Evolutionary conservation across 352 stramenopile species (phyloP), one percentile per base, ranked within the genome.

Genomic region (Globisporangium orthogonon): DNA sequence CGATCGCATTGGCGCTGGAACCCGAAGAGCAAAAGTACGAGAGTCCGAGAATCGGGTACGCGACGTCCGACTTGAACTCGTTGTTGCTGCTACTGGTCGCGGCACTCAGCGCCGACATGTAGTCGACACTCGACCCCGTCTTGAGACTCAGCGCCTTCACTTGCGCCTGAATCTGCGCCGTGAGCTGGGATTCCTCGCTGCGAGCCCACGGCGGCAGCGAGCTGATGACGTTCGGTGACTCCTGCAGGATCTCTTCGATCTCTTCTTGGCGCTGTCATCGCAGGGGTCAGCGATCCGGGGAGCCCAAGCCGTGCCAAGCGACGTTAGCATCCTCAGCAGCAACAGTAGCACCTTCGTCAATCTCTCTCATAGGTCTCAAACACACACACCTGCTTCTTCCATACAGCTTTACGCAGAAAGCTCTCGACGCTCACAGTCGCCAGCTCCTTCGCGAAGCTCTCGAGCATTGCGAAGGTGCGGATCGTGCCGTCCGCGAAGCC

Each of bases 401-500:
- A 62, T 3, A 56, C 39, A 0, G 56, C 64, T 28, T 74, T 76
- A 15, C 69, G 69, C 39, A 90, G 50, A 39, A 81, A 84, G 7
- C 65, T 70, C 17, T 79, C 78, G 14, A 87, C 41, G 39, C 72
- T 78, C 3, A 87, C 50, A 11, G 51, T 60, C 17, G 67, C 71
- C 30, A 87, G 62, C 48, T 93, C 74, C 44, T 76, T 87, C 3
- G 73, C 77, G 55, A 76, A 85, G 18, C 47, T 63, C 47, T 88
- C 70, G 49, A 74, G 52, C 6, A 88, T 17, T 3, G 64, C 64
- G 56, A 88, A 94, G 9, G 88, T 61, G 47, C 76, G 75, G 43
- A 91, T 54, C 7, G 66, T 79, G 31, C 81, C 79, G 35, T 94
- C 83, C 0, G 71, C 74, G 69, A 94, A 94, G 7, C 81, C 83